These are phyloP conservation scores for Xerocomus potaroensis DNA, from an alignment of 768 basidiomycete species.

Conservation along the genomic window DNA sequence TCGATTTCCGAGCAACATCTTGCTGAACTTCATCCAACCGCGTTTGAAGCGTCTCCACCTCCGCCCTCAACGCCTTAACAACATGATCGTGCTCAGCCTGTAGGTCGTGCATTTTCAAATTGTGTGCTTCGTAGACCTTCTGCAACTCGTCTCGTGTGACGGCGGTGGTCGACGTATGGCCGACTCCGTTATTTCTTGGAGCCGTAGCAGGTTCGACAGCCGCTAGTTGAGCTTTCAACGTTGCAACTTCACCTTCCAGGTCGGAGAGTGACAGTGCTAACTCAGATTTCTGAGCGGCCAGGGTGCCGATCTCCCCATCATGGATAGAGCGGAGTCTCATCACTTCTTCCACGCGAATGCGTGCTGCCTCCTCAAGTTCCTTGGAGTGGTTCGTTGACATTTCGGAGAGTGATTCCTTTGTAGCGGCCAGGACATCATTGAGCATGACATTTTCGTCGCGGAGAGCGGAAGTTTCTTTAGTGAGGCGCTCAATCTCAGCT, in stretches of 20 bases:
- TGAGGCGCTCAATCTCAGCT: constrained; percentile 52
- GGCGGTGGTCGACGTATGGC: constrained; percentile 33
- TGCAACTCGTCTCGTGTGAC: constrained; percentile 77
- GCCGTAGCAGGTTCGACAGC: constrained; percentile 43
- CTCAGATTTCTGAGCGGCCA: constrained; percentile 60
- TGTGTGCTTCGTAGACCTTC: constrained; percentile 79
- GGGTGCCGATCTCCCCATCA: constrained; percentile 53
- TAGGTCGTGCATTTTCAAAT: constrained; percentile 71
- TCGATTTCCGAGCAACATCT: constrained; percentile 62
- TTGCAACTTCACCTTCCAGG: constrained; percentile 73
- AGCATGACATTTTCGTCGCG: constrained; percentile 67
- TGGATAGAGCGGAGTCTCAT: constrained; percentile 56
- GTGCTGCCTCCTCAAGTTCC: constrained; percentile 75
- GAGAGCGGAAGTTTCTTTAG: constrained; percentile 52
- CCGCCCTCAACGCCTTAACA: constrained; percentile 47
- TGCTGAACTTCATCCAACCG: constrained; percentile 53
- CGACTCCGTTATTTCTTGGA: constrained; percentile 54
- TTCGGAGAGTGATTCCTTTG: constrained; percentile 66
- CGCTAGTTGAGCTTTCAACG: constrained; percentile 50
- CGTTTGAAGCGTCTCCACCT: constrained; percentile 50
- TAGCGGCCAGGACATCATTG: constrained; percentile 62
- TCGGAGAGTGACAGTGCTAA: constrained; percentile 63
- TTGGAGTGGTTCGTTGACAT: constrained; percentile 64
- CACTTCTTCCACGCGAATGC: constrained; percentile 65
- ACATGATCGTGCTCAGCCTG: constrained; percentile 62